Evolutionary conservation across 73 alveolate species (phyloP), one percentile per base, ranked within the genome.

Genomic region (Paraurostyla sp.): DNA sequence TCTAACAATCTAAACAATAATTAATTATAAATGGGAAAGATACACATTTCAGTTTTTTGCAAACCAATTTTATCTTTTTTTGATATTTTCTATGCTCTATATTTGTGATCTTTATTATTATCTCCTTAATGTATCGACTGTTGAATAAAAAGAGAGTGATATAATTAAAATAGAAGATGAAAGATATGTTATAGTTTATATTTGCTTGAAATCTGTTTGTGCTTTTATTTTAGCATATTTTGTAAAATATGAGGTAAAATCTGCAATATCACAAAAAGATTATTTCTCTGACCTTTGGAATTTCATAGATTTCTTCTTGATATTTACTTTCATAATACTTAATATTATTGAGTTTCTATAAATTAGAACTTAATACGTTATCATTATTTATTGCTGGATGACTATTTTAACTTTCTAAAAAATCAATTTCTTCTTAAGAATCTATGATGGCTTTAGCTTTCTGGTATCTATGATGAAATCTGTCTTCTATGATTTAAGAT

Each of bases 1-100:
- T 29, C 7, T 11, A 18, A 4, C 54, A 6, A 22, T 75, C 20
- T 38, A 75, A 50, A 75, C 69, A 22, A 75, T 75, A 22, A 75
- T 75, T 36, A 32, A 75, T 50, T 75, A 48, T 33, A 75, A 75
- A 49, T 75, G 87, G 87, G 49, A 75, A 35, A 49, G 22, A 29
- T 75, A 75, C 33, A 75, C 87, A 75, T 46, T 46, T 23, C 2
- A 30, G 4, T 75, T 48, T 30, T 75, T 16, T 49, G 2, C n/a
- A 22, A 46, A 75, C 15, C 40, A 75, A 22, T 30, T 75, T 50
- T 25, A 7, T 29, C 23, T 75, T 3, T 50, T 46, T 23, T 4
- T 50, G 4, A 29, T n/a, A 9, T 48, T 75, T 30, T 13, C n/a
- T 3, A 1, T 75, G 18, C 15, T 51, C 11, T 22, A n/a, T 6